Percentiles rank a stretch among this genome's conserved stretches.
Evolutionary conservation across 257 asterid genomes (phyloP).

Genomic region (Penstemon eatonii): DNA sequence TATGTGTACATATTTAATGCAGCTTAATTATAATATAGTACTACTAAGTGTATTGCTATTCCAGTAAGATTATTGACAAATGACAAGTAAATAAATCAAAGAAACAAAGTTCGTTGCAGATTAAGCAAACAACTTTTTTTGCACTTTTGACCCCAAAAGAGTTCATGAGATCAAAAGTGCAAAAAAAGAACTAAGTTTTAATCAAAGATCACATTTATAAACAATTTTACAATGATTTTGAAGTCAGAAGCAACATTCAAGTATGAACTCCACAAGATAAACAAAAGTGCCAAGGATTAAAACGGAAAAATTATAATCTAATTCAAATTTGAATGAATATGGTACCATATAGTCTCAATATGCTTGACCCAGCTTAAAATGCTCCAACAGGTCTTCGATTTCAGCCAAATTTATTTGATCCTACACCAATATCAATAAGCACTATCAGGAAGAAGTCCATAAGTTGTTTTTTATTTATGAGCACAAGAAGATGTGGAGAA

Average conservation of each 20-base stretch:
- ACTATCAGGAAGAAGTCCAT: slow-evolving; percentile 30
- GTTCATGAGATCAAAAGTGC: too few species aligned
- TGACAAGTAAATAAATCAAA: too few species aligned
- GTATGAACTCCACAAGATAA: not conserved
- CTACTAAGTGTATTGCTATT: too few species aligned
- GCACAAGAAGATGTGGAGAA: slow-evolving; percentile 3
- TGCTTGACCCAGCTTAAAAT: slow-evolving; percentile 66
- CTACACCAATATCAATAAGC: slow-evolving; percentile 49
- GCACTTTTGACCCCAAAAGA: too few species aligned
- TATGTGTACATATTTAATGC: too few species aligned
- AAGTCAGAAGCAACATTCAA: not conserved
- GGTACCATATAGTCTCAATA: slow-evolving; percentile 16
- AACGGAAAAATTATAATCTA: not conserved
- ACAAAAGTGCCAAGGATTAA: slow-evolving; percentile 4
- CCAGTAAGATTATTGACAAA: too few species aligned
- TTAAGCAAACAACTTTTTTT: too few species aligned
- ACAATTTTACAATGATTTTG: not conserved
- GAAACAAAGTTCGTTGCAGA: too few species aligned
- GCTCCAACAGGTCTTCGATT: slow-evolving; percentile 76
- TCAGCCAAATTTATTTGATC: slow-evolving; percentile 87
- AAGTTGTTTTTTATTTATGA: slow-evolving; percentile 7
- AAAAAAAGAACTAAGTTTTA: too few species aligned
- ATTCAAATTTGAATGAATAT: not conserved
- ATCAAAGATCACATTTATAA: too few species aligned
- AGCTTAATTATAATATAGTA: too few species aligned